These are phyloP conservation scores for Dendrocalamus sinicus DNA, from an alignment of 176 grass and related monocot species.

Conservation along the genomic window DNA sequence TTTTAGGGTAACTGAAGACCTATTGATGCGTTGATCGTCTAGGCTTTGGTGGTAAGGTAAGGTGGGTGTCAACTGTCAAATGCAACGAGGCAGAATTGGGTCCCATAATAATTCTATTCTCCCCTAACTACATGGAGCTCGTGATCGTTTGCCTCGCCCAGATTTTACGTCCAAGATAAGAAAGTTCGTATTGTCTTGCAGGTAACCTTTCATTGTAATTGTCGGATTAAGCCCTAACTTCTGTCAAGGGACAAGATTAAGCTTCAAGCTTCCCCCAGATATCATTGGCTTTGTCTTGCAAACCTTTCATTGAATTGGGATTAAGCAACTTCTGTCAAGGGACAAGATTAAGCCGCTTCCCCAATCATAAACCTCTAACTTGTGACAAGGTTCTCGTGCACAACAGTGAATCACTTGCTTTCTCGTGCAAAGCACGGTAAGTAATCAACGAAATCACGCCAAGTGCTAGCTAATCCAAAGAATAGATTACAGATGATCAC, in stretches of 20 bases:
- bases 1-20: neutral
- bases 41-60: neutral
- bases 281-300: too few species aligned
- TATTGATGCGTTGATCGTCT: neutral
- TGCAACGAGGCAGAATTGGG: neutral
- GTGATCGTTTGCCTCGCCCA: neutral
- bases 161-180: conserved; percentile 39
- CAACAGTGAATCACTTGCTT: neutral
- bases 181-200: neutral
- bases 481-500: neutral
- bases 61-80: neutral
- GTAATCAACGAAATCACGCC: neutral
- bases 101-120: too few species aligned
- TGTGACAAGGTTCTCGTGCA: too few species aligned
- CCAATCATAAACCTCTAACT: too few species aligned
- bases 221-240: conserved; percentile 8
- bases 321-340: too few species aligned
- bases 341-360: too few species aligned
- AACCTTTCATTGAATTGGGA: too few species aligned
- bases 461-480: neutral
- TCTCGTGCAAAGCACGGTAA: neutral
- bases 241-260: neutral
- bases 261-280: neutral
- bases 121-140: neutral
- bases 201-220: neutral